A percentile compares a stretch with the other conserved stretches of the same genome.
Evolutionary conservation across 2,329 filamentous ascomycete genomes (phyloP).

Genomic region (Colletotrichum lindemuthianum): DNA sequence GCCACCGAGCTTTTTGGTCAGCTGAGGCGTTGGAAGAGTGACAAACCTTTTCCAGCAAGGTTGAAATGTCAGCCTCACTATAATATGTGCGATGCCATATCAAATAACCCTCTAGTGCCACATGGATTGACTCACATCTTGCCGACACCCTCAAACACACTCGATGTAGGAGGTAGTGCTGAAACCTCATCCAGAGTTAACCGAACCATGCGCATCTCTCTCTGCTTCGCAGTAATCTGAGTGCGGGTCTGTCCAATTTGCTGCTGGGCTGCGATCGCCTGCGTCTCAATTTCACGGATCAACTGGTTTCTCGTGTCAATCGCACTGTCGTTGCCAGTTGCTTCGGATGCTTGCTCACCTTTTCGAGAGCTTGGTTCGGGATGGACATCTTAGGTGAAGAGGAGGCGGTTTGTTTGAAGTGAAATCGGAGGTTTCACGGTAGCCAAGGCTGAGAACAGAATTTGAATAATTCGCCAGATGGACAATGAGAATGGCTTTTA

Average conservation of each 20-base stretch:
- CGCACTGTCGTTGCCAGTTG: not conserved
- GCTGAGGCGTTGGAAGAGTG: conserved; percentile 74
- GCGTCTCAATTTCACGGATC: conserved; percentile 92
- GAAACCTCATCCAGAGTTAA: conserved; percentile 86
- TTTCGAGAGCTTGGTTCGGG: conserved; percentile 91
- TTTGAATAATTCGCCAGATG: too few relatives aligned
- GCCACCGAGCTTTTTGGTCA: conserved; percentile 78
- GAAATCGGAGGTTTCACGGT: conserved; percentile 8
- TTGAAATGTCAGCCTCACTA: conserved; percentile 9
- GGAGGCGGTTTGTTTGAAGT: conserved; percentile 17
- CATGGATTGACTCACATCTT: conserved; percentile 79
- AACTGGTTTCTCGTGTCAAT: conserved; percentile 66
- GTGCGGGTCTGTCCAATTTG: conserved; percentile 88
- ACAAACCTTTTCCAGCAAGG: conserved; percentile 77
- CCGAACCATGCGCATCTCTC: conserved; percentile 88
- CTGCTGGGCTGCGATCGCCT: conserved; percentile 88
- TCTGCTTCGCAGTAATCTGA: conserved; percentile 85
- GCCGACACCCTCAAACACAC: conserved; percentile 92
- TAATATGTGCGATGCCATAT: conserved; percentile 1
- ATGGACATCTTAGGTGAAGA: conserved; percentile 77
- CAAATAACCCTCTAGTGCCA: not conserved
- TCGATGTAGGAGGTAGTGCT: conserved; percentile 78
- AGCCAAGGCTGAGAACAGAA: too few relatives aligned
- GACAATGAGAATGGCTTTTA: too few relatives aligned
- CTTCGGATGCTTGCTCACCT: conserved; percentile 63